Base-by-base conservation (phyloP, 768 basidiomycete species). In the Leccinellum rugosiceps region DNA sequence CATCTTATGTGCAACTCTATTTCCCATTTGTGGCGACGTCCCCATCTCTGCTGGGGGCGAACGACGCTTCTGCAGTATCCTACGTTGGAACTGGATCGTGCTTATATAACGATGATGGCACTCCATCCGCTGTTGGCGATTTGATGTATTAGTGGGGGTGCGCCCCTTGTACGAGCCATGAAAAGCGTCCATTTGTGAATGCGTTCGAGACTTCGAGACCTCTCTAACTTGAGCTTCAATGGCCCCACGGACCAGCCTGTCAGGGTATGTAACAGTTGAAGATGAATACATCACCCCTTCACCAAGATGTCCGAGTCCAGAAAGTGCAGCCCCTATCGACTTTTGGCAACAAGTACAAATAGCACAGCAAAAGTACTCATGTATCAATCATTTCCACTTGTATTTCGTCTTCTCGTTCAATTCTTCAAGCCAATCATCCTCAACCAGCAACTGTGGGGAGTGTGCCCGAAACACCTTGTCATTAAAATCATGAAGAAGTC, bases 1-100 rank as follows among this genome's bases (percentile, higher is more conserved):
- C 67, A 13, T 32, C 66, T 21, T 75, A 68, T 11, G 71, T 75
- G 6, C 30, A 63, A 14, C 65, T 76, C 47, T 75, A 75, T 57
- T 75, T 76, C 65, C 74, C 74, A 38, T 75, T 75, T 59, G 34
- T 76, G 23, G 74, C 75, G 1, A 72, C 68, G 2, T 59, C 72
- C 13, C 65, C 75, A 2, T 41, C 59, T 14, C 41, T 75, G 19
- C 62, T 72, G 23, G 3, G 52, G 11, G 31, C 26, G 11, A 49
- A 76, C 34, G 65, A 69, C 23, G 15, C 60, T 3, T 3, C 11
- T 0, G 74, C 58, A 2, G 58, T 10, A n/a, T 0, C 34, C 15
- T 53, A 30, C 7, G 64, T 60, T 11, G 74, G 72, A 15, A 72
- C 68, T 1, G 67, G 71, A 28, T 70, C 65, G 3, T 69, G 73